Base-by-base conservation (phyloP, 2,329 filamentous ascomycete genomes). In the Botrytis pseudocinerea region DNA sequence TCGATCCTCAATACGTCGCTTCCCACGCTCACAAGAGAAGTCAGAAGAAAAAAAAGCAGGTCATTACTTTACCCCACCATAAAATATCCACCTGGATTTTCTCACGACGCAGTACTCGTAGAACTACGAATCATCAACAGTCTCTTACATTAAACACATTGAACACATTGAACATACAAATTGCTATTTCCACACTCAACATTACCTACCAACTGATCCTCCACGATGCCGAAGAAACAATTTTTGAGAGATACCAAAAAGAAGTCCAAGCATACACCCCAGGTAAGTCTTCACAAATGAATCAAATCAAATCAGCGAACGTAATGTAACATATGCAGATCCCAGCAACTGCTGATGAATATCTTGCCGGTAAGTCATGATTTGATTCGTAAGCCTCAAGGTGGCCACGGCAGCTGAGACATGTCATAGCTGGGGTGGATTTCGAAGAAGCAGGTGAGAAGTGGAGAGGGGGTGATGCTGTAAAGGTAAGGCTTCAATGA, bases 361-460 rank as follows among this genome's bases (percentile, higher is more conserved):
- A 88, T 77, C 85, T 92, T 70, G 89, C 89, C 74, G 85, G 87
- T 87, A 80, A 75, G 81, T 76, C 42, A 40, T 48, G 5, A 1
- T 57, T 69, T 25, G 32, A n/a, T 42, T 18, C 22, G 35, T 44
- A 16, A 35, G 62, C 61, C 32, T 18, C 5, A 25, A 35, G 35
- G 10, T 6, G 20, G 68, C n/a, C 51, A 73, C 25, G 18, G 28
- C n/a, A 54, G 62, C 74, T 79, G 22, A 78, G 60, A 54, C 38
- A n/a, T 28, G 35, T 44, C 70, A 54, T 71, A 86, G 88, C 86
- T 38, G 91, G 90, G 18, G 91, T 93, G 71, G 87, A 90, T 46
- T 86, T 89, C 74, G 91, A 94, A 82, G 90, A 92, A 81, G 89
- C 89, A 8, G 91, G 90, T 10, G 90, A 91, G 75, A 94, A 94